These are phyloP conservation scores for Zoysia matrella DNA, from an alignment of 202 grass and related monocot genomes.

Conservation along the genomic window DNA sequence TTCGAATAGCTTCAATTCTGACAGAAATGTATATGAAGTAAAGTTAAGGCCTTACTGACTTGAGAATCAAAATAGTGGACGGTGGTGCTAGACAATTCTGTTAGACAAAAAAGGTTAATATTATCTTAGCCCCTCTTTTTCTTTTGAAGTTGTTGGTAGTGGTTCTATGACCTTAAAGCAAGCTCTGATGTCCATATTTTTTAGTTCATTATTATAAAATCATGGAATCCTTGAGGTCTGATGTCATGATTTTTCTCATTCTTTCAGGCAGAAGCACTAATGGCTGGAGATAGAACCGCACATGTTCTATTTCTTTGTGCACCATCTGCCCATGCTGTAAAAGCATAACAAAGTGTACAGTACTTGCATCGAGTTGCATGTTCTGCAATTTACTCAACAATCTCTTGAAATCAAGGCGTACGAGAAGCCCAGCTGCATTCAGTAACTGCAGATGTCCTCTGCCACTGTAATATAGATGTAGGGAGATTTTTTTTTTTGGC, in stretches of 20 bases:
- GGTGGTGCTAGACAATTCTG: neutral
- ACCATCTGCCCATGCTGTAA: conserved; percentile 40
- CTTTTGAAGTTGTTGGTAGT: conserved; percentile 37
- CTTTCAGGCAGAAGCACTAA: conserved; percentile 52
- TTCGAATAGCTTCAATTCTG: neutral
- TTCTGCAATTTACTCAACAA: conserved; percentile 34
- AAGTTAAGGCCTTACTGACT: neutral
- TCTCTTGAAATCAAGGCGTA: conserved; percentile 38
- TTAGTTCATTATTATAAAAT: conserved; percentile 16
- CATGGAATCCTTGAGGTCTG: conserved; percentile 16
- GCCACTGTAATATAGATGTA: conserved; percentile 66
- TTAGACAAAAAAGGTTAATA: conserved; percentile 4
- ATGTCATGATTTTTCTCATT: conserved; percentile 30
- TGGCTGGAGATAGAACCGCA: conserved; percentile 38
- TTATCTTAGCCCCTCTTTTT: conserved; percentile 8
- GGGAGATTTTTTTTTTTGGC: conserved; percentile 26
- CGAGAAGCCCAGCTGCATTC: conserved; percentile 40
- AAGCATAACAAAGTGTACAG: conserved; percentile 7
- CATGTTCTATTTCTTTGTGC: conserved; percentile 32
- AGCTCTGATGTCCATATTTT: conserved; percentile 50
- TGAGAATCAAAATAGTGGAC: neutral
- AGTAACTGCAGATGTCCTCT: conserved; percentile 47
- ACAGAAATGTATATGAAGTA: neutral
- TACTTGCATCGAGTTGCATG: conserved; percentile 46
- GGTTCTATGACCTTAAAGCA: conserved; percentile 50